Conservation (phyloP, 2,329 filamentous ascomycete species). For the Colletotrichum trifolii region DNA sequence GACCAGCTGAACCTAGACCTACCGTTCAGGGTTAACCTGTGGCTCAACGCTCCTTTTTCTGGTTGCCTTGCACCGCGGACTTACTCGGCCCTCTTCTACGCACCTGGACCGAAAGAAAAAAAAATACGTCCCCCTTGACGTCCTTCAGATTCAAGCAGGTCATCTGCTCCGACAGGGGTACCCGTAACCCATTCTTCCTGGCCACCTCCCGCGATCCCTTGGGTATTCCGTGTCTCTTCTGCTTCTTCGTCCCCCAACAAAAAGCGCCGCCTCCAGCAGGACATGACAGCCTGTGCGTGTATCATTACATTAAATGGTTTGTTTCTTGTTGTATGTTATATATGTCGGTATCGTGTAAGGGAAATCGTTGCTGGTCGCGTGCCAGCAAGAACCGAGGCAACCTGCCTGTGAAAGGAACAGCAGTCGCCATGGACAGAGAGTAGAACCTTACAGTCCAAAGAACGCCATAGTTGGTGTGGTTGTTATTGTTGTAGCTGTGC, state of each 20-base stretch:
- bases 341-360: conserved; percentile 30
- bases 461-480: conserved; percentile 18
- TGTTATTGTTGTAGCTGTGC: neutral
- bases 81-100: too few species aligned
- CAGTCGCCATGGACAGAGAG: conserved; percentile 22
- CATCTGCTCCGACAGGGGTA: too few species aligned
- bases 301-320: conserved; percentile 37
- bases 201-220: neutral
- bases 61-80: too few species aligned
- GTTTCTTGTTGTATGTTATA: conserved; percentile 17
- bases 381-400: conserved; percentile 8
- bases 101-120: too few species aligned
- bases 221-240: conserved; percentile 13
- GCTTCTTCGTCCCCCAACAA: conserved; percentile 18
- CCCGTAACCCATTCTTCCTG: neutral
- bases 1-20: too few species aligned
- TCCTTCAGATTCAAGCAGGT: too few species aligned
- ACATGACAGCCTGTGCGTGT: conserved; percentile 28
- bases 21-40: too few species aligned
- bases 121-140: too few species aligned
- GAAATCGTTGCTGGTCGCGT: conserved; percentile 19
- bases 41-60: too few species aligned
- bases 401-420: conserved; percentile 20
- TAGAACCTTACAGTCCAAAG: neutral
- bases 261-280: conserved; percentile 33